Evolutionary conservation across 805 yeast species (phyloP), one percentile per base, ranked within the genome.

Genomic region (Candida boidinii): DNA sequence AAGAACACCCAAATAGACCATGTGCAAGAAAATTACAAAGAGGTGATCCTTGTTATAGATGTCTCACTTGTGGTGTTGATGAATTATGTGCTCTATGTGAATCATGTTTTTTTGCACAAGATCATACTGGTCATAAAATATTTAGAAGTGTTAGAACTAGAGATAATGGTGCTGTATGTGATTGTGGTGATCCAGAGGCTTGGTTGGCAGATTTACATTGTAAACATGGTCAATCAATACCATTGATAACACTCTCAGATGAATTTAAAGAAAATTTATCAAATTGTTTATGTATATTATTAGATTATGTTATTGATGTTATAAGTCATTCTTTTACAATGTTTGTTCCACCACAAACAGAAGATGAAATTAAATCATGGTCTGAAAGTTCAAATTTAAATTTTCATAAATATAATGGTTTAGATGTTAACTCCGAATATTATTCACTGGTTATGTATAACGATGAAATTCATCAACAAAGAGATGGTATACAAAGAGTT

Each of bases 171-270:
- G 92, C 92, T 0, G 81, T 79, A 14, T 82, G 94, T 52, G 95
- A 85, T 48, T 85, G 95, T 53, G 95, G 95, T 4, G 95, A 86
- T 47, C 73, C 76, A 0, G 94, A 83, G 48, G 94, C 94, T 0
- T 86, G 94, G 87, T 68, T 62, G 4, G 54, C 53, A 12, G 55
- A 64, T 1, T 59, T 75, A 27, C 47, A 59, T 11, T 85, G 95
- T 51, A 62, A 63, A 14, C 49, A 65, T 30, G n/a, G n/a, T 56
- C 54, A 28, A 54, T 58, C 7, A 53, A 44, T 5, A 50, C 49
- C 4, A 48, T 43, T 5, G 39, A 48, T 7, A 39, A 38, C 14
- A 41, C 42, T 1, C 35, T 79, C 83, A 0, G 51, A 45, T 1
- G 73, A 64, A 10, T 9, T 20, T 51, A 42, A 19, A 41, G 41